phyloP scores from a whole-genome alignment of 225 moss, liverwort and hornwort genomes.

The Rhytidiadelphus loreus region DNA sequence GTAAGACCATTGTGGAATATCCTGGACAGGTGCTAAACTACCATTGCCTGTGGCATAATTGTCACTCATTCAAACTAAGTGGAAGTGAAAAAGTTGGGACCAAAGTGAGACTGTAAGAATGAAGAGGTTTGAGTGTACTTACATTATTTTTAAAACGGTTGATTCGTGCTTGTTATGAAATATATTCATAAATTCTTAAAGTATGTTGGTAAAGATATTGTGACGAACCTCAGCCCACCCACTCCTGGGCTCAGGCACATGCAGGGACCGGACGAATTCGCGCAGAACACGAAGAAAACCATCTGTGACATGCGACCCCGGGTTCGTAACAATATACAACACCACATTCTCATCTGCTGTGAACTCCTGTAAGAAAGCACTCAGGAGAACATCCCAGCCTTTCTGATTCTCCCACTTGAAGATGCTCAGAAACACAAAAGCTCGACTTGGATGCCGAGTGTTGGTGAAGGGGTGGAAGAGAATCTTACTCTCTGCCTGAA shows the following conservation, averaged over 20 bases:
- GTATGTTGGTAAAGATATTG: neutral
- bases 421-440: constrained; percentile 33
- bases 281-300: constrained; percentile 5
- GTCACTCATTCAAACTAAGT: neutral
- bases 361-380: constrained; percentile 35
- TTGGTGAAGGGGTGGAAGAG: constrained; percentile 1
- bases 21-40: neutral
- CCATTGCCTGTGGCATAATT: neutral
- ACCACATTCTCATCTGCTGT: constrained; percentile 25
- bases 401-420: constrained; percentile 39
- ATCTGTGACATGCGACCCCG: constrained; percentile 2
- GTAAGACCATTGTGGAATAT: neutral
- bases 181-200: neutral
- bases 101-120: neutral
- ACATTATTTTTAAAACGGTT: neutral
- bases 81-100: neutral
- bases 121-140: neutral
- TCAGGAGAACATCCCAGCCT: constrained; percentile 41
- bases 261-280: constrained; percentile 2
- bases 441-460: neutral
- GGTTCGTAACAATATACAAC: constrained; percentile 31
- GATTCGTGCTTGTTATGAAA: neutral
- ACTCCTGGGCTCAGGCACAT: neutral
- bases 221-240: constrained; percentile 16
- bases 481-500: neutral